A percentile compares a stretch with the other conserved stretches of the same genome.
Conservation (phyloP, 495 filamentous ascomycete genomes). For the Baudoinia panamericana region DNA sequence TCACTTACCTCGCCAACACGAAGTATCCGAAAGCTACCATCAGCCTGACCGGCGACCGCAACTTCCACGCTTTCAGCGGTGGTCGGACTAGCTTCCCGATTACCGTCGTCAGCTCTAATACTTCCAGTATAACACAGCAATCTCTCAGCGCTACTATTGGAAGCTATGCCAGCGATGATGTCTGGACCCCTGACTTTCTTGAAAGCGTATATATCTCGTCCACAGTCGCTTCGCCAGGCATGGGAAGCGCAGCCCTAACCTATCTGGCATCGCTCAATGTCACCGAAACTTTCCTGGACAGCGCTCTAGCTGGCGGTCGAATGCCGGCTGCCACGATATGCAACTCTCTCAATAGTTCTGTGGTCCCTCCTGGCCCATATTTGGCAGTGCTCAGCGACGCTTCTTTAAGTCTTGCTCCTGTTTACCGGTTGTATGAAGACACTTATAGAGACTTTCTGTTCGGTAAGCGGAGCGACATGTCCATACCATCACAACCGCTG, state of each 20-base stretch:
- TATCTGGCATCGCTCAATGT: conserved; percentile 7
- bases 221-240: conserved; percentile 17
- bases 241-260: conserved; percentile 17
- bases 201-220: conserved; percentile 24
- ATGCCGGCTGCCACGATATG: not conserved
- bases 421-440: conserved; percentile 22
- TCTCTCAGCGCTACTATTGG: conserved; percentile 7
- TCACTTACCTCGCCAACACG: conserved; percentile 22
- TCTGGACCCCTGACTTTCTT: conserved; percentile 25
- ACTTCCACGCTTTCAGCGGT: not conserved
- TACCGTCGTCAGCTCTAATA: conserved; percentile 21
- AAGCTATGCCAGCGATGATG: conserved; percentile 12
- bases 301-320: too few relatives aligned
- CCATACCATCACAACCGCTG: too few relatives aligned
- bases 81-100: conserved; percentile 4
- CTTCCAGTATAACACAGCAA: not conserved
- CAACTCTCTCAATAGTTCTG: conserved; percentile 1
- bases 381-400: conserved; percentile 5
- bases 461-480: too few relatives aligned
- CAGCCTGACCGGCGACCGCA: not conserved
- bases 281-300: conserved; percentile 7
- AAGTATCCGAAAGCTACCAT: conserved; percentile 19
- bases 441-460: conserved; percentile 20
- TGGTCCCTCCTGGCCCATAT: conserved; percentile 18
- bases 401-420: conserved; percentile 14